Evolutionary conservation across 441 rosid genomes (phyloP), one percentile per base, ranked within the genome.

Genomic region (Aquilaria agallochum): DNA sequence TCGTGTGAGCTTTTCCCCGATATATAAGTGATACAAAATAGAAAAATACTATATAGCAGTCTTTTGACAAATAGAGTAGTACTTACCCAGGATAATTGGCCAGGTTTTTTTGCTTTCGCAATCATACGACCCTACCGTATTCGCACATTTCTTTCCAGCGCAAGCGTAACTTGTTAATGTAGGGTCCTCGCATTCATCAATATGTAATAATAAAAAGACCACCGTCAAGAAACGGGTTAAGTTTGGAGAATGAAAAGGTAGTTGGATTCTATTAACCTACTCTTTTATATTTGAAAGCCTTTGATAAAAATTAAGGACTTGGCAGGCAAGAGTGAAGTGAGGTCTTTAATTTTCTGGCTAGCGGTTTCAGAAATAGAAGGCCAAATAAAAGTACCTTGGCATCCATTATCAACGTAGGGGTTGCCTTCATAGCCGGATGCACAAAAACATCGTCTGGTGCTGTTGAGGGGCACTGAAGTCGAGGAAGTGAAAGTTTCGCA

Each of bases 351-450:
- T 50, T 1, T 46, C 36, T 66, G 53, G 13, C 27, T 20, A 20
- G 27, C 27, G 27, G 27, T 20, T 20, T 20, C 27, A 20, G 27
- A 20, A 20, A 20, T 20, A 1, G 27, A 20, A 20, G 27, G 27
- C 27, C 27, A 20, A 20, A 20, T 20, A 20, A 20, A 20, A 20
- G 27, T 56, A 75, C 80, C 78, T 56, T 2, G 4, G 57, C 83
- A 78, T 44, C 74, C 68, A 15, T 56, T 32, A 8, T 0, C 9
- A 31, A 65, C 61, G 56, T 78, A 78, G 11, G 80, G 74, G 27
- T 68, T 75, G 9, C 80, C 76, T 49, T 20, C 58, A 10, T 58
- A 70, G 9, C 83, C 78, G 0, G 0, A 0, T 1, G 2, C 0
- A 56, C 83, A 75, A 40, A 0, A 15, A 50, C 83, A 78, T n/a